A percentile compares a stretch with the other conserved stretches of the same genome.
These are phyloP conservation scores for Cyclostephanos invisitatus DNA, from an alignment of 108 stramenopile genomes.

Conservation along the genomic window DNA sequence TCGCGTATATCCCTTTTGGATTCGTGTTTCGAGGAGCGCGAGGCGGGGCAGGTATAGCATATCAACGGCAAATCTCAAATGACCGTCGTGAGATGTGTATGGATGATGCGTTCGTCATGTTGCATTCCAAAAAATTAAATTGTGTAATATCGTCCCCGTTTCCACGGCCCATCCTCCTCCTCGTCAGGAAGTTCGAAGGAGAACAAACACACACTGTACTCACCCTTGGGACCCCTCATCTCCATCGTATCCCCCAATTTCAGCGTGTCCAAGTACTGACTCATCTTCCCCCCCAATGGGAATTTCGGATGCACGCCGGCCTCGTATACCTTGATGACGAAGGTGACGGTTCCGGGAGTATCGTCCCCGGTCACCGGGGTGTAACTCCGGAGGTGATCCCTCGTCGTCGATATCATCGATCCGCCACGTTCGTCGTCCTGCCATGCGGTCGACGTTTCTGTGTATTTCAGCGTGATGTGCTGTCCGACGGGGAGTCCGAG, in stretches of 20 bases:
- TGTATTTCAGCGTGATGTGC: conserved; percentile 91
- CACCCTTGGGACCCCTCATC: conserved; percentile 87
- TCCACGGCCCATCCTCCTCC: too few species aligned
- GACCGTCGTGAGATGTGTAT: conserved; percentile 48
- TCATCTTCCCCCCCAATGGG: conserved; percentile 97
- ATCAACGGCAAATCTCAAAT: conserved; percentile 20
- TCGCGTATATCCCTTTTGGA: conserved; percentile 19
- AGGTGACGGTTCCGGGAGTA: conserved; percentile 77
- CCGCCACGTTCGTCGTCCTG: conserved; percentile 31
- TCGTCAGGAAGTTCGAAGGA: too few species aligned
- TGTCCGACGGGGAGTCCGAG: conserved; percentile 98
- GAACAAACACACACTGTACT: not conserved
- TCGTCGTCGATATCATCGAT: conserved; percentile 22
- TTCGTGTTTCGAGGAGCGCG: not conserved
- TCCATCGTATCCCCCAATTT: conserved; percentile 86
- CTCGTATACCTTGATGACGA: conserved; percentile 94
- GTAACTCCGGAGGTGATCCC: conserved; percentile 76
- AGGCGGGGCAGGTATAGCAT: too few species aligned
- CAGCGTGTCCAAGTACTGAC: conserved; percentile 92
- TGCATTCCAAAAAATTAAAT: not conserved
- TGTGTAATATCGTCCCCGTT: too few species aligned
- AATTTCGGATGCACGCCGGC: conserved; percentile 90
- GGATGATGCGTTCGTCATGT: conserved; percentile 28
- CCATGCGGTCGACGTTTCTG: conserved; percentile 36
- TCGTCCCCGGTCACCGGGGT: conserved; percentile 90